Conservation (phyloP, 352 stramenopile species). For the Phytophthora vignae region DNA sequence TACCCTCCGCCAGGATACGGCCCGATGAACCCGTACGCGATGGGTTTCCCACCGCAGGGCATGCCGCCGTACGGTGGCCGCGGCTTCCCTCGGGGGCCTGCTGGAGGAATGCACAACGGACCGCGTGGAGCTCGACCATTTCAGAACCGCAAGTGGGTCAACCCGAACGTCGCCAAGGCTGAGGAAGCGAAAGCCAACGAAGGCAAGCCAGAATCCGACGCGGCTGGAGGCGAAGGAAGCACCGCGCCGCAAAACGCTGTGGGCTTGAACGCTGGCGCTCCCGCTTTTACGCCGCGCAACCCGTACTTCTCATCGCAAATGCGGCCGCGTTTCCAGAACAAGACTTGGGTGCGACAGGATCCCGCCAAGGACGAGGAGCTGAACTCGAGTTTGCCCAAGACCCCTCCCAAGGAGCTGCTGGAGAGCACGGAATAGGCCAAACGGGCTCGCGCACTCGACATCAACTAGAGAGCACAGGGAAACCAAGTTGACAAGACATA, state of each 20-base stretch:
- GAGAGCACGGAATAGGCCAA: constrained; percentile 43
- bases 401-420: constrained; percentile 64
- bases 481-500: neutral
- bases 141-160: constrained; percentile 88
- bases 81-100: constrained; percentile 35
- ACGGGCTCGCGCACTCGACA: neutral
- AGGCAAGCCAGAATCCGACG: constrained; percentile 31
- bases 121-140: constrained; percentile 65
- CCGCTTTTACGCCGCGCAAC: constrained; percentile 63
- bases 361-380: constrained; percentile 76
- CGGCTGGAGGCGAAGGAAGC: constrained; percentile 18
- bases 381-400: constrained; percentile 78
- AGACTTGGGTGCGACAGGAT: constrained; percentile 86
- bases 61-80: constrained; percentile 52
- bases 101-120: constrained; percentile 34
- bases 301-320: constrained; percentile 76
- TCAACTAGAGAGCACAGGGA: constrained; percentile 19
- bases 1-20: constrained; percentile 70
- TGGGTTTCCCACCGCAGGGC: constrained; percentile 73
- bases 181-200: constrained; percentile 46
- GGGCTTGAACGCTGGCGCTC: constrained; percentile 43
- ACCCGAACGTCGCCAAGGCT: constrained; percentile 74
- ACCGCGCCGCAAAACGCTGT: constrained; percentile 12
- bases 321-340: constrained; percentile 89
- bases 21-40: constrained; percentile 74